Base-by-base conservation (phyloP, 192 early-diverging fungal genomes). In the Linnemannia exigua region DNA sequence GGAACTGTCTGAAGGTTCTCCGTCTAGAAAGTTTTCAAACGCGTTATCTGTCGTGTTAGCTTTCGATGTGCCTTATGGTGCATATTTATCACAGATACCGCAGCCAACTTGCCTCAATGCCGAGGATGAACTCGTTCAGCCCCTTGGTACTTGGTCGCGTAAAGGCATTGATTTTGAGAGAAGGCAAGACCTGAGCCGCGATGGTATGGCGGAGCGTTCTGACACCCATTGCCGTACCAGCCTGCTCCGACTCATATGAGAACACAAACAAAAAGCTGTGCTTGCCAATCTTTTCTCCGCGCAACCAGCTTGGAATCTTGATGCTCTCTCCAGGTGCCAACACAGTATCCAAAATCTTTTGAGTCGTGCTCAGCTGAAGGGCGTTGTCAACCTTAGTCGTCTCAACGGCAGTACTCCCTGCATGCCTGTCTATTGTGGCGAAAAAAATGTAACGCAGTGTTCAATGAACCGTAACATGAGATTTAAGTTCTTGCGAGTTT, bases 91-190 rank as follows among this genome's bases (percentile, higher is more conserved):
- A 0, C 14, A 14, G 12, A 31, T n/a, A 3, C 28, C 11, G 11
- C 25, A 52, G 44, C 17, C n/a, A 46, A 61, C 41, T 15, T 77
- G 98, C 90, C 91, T 99, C 98, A 48, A 99, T 93, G 3, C 97
- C 98, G 36, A 99, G 90, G 36, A 98, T 93, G 74, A 96, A 97
- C 79, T 98, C 97, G 82, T 94, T 92, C 11, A 96, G 88, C 16
- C 84, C 89, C n/a, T 85, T 90, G 28, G 92, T 88, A 74, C 96
- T 96, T 9, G 96, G 95, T 35, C 97, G 87, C 14, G 98, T 97
- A 87, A 99, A 98, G 0, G 97, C 96, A 80, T 97, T 98, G 84
- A 99, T 96, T 67, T 97, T 93, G 22, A 99, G 89, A 6, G 97
- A 98, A 14, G 97, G 96, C 48, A 91, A 85, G 4, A 99, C 97